Percentiles rank a stretch among this genome's conserved stretches.
phyloP scores from a whole-genome alignment of 2,329 filamentous ascomycete species.

The Diaporthe longicolla region DNA sequence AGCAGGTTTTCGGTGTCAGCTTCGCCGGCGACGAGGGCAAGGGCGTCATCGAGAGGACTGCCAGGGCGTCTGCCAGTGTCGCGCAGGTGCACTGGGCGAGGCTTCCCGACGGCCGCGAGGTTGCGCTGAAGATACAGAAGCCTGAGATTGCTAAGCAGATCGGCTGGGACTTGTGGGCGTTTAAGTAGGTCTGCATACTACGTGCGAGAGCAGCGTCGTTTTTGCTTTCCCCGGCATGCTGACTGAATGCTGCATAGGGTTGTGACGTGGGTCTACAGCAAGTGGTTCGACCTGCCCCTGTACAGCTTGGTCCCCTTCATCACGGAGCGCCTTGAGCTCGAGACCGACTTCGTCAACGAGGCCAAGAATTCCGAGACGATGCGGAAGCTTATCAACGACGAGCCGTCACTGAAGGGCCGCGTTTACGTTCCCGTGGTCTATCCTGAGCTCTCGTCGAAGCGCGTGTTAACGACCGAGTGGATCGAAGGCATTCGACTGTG shows the following conservation, averaged over 20 bases:
- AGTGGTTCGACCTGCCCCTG: slow-evolving; percentile 92
- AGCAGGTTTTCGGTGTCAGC: slow-evolving; percentile 93
- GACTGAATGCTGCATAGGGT: slow-evolving; percentile 63
- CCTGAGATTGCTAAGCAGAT: slow-evolving; percentile 92
- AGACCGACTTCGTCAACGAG: slow-evolving; percentile 96
- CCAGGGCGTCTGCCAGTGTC: slow-evolving; percentile 86
- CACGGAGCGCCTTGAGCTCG: slow-evolving; percentile 88
- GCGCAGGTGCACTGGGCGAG: slow-evolving; percentile 97
- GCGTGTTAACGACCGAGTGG: slow-evolving; percentile 96
- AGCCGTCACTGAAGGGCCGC: slow-evolving; percentile 81
- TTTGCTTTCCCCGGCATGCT: slow-evolving; percentile 6
- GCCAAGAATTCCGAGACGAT: slow-evolving; percentile 90
- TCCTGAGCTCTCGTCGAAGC: slow-evolving; percentile 82
- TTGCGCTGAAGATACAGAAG: slow-evolving; percentile 98
- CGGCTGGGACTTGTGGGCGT: slow-evolving; percentile 95
- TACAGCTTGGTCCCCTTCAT: slow-evolving; percentile 94
- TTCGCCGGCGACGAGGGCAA: slow-evolving; percentile 79
- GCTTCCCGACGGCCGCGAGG: slow-evolving; percentile 87
- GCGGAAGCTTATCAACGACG: slow-evolving; percentile 80
- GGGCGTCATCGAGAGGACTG: slow-evolving; percentile 73
- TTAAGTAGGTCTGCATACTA: slow-evolving; percentile 72
- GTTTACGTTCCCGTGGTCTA: slow-evolving; percentile 93
- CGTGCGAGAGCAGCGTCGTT: not conserved
- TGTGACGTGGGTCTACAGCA: slow-evolving; percentile 85
- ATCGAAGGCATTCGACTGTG: slow-evolving; percentile 94